phyloP scores from a whole-genome alignment of 441 rosid genomes.

The Hura crepitans region DNA sequence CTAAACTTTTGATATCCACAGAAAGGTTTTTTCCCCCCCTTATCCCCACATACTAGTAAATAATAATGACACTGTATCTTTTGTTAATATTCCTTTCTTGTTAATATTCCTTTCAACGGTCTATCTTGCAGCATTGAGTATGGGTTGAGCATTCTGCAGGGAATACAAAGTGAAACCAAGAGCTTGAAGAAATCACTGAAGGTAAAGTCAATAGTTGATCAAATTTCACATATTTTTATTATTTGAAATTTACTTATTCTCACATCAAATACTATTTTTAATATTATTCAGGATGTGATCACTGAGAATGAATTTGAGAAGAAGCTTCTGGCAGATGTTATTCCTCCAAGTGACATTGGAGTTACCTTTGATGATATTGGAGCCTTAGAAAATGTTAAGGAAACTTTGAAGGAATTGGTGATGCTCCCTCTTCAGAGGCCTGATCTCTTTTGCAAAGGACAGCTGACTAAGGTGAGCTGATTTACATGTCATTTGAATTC shows the following conservation, averaged over 20 bases:
- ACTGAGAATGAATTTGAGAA: slow-evolving; percentile 99
- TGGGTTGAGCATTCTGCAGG: slow-evolving; percentile 75
- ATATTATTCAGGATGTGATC: slow-evolving; percentile 71
- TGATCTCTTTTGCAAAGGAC: slow-evolving; percentile 93
- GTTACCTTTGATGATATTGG: slow-evolving; percentile 96
- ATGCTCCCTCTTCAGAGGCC: slow-evolving; percentile 99
- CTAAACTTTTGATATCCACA: slow-evolving; percentile 61
- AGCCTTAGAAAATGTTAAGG: slow-evolving; percentile 95
- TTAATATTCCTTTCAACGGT: slow-evolving; percentile 14
- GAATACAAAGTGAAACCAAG: slow-evolving; percentile 77
- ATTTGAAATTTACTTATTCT: neutral
- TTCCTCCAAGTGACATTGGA: slow-evolving; percentile 93
- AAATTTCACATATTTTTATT: neutral
- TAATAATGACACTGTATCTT: neutral
- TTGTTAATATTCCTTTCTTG: slow-evolving; percentile 9
- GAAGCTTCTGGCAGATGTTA: slow-evolving; percentile 90
- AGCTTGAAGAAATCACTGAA: slow-evolving; percentile 85
- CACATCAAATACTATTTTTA: slow-evolving; percentile 2
- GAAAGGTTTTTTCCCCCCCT: slow-evolving; percentile 52
- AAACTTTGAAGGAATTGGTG: slow-evolving; percentile 94
- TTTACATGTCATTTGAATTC: neutral
- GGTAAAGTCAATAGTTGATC: slow-evolving; percentile 35
- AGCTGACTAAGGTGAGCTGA: slow-evolving; percentile 79
- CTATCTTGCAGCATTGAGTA: slow-evolving; percentile 56
- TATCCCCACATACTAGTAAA: neutral